These are phyloP conservation scores for Meyerozyma sp. DNA, from an alignment of 1,139 yeast species.

Conservation along the genomic window DNA sequence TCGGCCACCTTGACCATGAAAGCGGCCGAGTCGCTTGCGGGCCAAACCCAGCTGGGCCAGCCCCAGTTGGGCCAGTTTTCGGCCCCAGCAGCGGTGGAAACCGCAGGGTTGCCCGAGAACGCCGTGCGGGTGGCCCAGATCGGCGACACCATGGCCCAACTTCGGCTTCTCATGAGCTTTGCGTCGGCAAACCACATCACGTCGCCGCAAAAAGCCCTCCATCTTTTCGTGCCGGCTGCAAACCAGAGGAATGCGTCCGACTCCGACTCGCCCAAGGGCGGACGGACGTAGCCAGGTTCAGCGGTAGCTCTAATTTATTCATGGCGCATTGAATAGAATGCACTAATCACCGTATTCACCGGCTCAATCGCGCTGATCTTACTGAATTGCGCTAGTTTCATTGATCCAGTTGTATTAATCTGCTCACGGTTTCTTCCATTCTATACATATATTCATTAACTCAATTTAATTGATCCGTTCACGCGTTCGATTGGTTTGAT, in stretches of 20 bases:
- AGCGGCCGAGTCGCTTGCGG: background rate
- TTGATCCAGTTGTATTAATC: too few relatives aligned
- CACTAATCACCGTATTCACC: too few relatives aligned
- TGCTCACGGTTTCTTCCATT: too few relatives aligned
- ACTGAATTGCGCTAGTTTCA: too few relatives aligned
- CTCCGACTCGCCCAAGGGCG: background rate
- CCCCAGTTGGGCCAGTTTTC: slow-evolving; percentile 1
- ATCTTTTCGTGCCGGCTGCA: slow-evolving; percentile 36
- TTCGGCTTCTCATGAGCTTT: slow-evolving; percentile 60
- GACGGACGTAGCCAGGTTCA: background rate
- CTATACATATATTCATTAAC: too few relatives aligned
- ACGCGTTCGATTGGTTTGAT: too few relatives aligned
- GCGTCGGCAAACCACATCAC: slow-evolving; percentile 35
- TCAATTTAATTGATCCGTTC: too few relatives aligned
- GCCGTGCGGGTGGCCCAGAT: slow-evolving; percentile 69
- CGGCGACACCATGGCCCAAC: slow-evolving; percentile 69
- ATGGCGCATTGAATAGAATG: too few relatives aligned
- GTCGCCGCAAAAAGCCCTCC: slow-evolving; percentile 60
- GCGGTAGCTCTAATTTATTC: too few relatives aligned
- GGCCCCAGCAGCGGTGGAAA: slow-evolving; percentile 20
- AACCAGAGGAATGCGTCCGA: background rate
- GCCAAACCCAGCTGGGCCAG: background rate
- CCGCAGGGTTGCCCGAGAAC: slow-evolving; percentile 53
- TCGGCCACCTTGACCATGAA: background rate
- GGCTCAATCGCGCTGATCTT: too few relatives aligned